Base-by-base conservation (phyloP, 176 grass and related monocot species). In the Hsuehochloa calcarea region DNA sequence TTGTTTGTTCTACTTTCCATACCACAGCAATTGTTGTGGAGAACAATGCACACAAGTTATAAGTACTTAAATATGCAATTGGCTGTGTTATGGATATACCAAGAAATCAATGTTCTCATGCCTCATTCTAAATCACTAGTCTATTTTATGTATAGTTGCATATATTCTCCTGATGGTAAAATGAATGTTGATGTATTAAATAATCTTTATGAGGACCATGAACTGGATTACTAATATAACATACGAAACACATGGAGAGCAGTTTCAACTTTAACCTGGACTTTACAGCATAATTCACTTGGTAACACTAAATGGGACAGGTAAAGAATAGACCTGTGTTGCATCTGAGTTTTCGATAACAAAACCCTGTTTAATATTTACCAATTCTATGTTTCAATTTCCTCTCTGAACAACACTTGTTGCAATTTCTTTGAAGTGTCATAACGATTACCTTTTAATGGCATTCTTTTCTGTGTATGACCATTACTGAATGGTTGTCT, bases 1-100 rank as follows among this genome's bases (percentile, higher is more conserved):
- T 41, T 82, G 19, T 70, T 65, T 70, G 9, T 82, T 72, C 27
- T 46, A 66, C 45, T 84, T 87, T 27, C 25, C 60, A 72, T 79
- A 55, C 38, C 5, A 65, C 17, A 5, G 3, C 10, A 72, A 35
- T 78, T 65, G 55, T 11, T 25, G 14, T 68, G 8, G 59, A 88
- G 13, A 84, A 79, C 16, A 37, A 31, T 62, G 25, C 56, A 13
- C 65, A 12, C 38, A 25, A 52, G 44, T 39, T 65, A 20, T 65
- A 20, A 63, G 68, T 87, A 75, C 29, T 72, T 64, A 12, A 47
- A 80, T 8, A 8, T 26, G 39, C 41, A 58, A 77, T 77, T 14
- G 15, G 5, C 5, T 35, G 1, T 82, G 6, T 26, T 76, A 31
- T 61, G 51, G n/a, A 40, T 55, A 68, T 75, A 62, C 51, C 5